Base-by-base conservation (phyloP, 2,329 filamentous ascomycete species). In the Coniochaeta sp. region DNA sequence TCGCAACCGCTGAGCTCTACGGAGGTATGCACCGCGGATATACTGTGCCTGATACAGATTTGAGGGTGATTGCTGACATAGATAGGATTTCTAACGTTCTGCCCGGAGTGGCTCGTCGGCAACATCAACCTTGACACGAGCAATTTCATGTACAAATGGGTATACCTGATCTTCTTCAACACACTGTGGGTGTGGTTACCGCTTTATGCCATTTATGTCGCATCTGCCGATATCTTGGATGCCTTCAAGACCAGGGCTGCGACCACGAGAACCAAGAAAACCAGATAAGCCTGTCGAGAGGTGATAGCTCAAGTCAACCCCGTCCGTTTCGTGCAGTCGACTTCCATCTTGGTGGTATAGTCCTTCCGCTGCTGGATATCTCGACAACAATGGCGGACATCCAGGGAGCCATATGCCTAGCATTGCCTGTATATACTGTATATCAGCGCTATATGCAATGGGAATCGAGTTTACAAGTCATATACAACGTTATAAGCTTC, bases 81-180 rank as follows among this genome's bases (percentile, higher is more conserved):
- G 16, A n/a, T 42, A 84, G 83, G 86, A 19, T 89, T 86, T 74
- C 88, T 89, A 82, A 89, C 86, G 0, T 89, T 89, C 69, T 85
- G 82, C 71, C 86, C 86, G 14, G 86, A 89, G 72, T 89, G 86
- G 86, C 74, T 89, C 14, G 82, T 79, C 2, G 80, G 79, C 58
- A 88, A 80, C 69, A 68, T 79, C 64, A 87, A 86, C 68, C 80
- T 89, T 61, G 83, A 88, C 70, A 78, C 78, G 19, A 85, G 79
- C 73, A 89, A 88, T 72, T 87, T 83, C 66, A 86, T 89, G 84
- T 87, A 86, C 67, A 74, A 81, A 63, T 89, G 85, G 85, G 75
- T 88, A 16, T 89, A 88, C 65, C 74, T 89, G 17, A 76, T 87
- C 65, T 88, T 89, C 72, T 89, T 89, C 77, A 89, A 89, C 72